Conservation (phyloP, 345 rosid species). For the Geranium rotundifolium region DNA sequence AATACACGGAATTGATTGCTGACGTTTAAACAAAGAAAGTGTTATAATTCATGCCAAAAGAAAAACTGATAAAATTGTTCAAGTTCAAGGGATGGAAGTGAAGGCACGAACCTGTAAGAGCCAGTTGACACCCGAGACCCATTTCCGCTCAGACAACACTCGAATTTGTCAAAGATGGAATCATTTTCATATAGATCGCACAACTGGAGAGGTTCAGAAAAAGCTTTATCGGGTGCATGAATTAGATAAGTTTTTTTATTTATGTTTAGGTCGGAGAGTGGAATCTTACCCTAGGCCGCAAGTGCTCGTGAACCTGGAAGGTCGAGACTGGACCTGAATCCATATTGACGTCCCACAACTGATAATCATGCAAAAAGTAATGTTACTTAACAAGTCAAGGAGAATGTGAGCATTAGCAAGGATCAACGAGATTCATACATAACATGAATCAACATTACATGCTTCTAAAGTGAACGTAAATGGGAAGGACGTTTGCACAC, state of each 20-base stretch:
- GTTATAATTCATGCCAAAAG: too few species aligned
- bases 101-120: slow-evolving; percentile 66
- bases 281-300: slow-evolving; percentile 59
- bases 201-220: slow-evolving; percentile 40
- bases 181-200: slow-evolving; percentile 97
- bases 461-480: too few species aligned
- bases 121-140: slow-evolving; percentile 90
- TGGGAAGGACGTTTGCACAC: too few species aligned
- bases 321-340: slow-evolving; percentile 91
- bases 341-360: slow-evolving; percentile 82
- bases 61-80: too few species aligned
- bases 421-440: too few species aligned
- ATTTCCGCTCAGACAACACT: slow-evolving; percentile 92
- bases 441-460: too few species aligned
- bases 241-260: too few species aligned
- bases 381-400: too few species aligned
- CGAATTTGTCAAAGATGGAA: slow-evolving; percentile 95
- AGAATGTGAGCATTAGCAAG: too few species aligned
- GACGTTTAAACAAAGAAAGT: background rate
- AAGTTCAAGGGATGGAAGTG: background rate
- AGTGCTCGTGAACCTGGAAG: slow-evolving; percentile 68
- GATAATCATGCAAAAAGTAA: slow-evolving; percentile 7
- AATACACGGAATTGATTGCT: slow-evolving; percentile 96
- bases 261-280: too few species aligned
- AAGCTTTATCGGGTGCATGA: background rate